phyloP scores from a whole-genome alignment of 2,329 filamentous ascomycete species.

The Aureobasidium subglaciale region DNA sequence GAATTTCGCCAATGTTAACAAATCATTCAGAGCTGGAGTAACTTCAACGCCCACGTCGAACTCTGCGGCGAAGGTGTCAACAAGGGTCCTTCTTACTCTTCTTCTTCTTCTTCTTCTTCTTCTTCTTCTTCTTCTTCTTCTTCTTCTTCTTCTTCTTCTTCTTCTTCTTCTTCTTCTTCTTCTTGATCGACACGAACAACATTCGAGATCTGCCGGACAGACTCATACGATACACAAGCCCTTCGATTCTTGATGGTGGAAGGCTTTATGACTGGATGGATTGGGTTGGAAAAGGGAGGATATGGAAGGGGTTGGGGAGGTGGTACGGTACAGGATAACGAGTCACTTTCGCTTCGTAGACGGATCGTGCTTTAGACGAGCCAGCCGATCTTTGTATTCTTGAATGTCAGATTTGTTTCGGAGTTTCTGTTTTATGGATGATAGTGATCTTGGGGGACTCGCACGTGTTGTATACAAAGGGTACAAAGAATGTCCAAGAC shows the following conservation, averaged over 20 bases:
- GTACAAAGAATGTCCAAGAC: not conserved
- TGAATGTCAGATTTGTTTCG: not conserved
- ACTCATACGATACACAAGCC: not conserved
- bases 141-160: no score
- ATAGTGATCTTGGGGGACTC: no score
- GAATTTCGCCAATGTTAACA: not conserved
- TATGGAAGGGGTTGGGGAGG: not conserved
- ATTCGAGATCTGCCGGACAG: not conserved
- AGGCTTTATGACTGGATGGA: not conserved
- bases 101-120: not conserved
- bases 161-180: no score
- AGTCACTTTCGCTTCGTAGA: not conserved
- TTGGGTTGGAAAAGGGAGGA: not conserved
- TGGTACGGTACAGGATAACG: not conserved
- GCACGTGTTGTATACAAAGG: not conserved
- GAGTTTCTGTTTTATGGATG: not conserved
- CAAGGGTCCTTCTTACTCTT: not conserved
- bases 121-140: no score
- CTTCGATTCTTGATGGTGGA: not conserved
- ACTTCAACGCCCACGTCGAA: conserved; percentile 32
- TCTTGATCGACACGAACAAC: no score
- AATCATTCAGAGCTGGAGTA: conserved; percentile 21
- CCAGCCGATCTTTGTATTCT: not conserved
- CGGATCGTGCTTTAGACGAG: not conserved
- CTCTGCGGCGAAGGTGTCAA: conserved; percentile 27